Base-by-base conservation (phyloP, 139 green algal genomes). In the Chloropicon primus region DNA sequence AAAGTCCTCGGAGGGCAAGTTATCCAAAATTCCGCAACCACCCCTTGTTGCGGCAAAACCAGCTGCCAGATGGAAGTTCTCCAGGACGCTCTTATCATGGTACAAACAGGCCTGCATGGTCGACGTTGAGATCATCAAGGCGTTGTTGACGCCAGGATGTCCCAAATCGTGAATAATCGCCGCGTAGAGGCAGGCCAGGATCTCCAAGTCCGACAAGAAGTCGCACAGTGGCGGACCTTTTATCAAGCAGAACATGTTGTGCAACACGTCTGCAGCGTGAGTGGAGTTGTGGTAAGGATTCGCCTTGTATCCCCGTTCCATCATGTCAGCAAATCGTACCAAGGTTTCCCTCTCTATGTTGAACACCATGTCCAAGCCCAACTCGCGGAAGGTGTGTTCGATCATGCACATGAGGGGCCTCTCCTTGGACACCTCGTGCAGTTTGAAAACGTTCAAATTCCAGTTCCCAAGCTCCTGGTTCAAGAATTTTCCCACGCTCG, bases 221-320 rank as follows among this genome's bases (percentile, higher is more conserved):
- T 62, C 41, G 41, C 41, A 62, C 17, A 62, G 41, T 17, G 41
- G 41, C 41, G 41, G 41, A 2, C 25, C 24, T 17, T 53, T 29
- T 21, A 80, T 1, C 21, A 85, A 1, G 24, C 74, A 80, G 74
- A 82, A 78, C 74, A 84, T 25, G 10, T 80, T 82, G 41, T 81
- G 78, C 41, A 85, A 53, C 72, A 85, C 81, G 29, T 85, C 81
- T 1, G 81, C 81, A 1, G 77, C 81, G 53, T 85, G 81, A 0
- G 77, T 82, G 22, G 71, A 2, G 81, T 80, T 81, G 77, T 85
- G 81, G 79, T 82, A 82, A 72, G 76, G 72, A n/a, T 81, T 73
- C 28, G 29, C 0, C 22, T 5, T 72, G 72, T 81, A 81, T n/a
- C 77, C 77, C 17, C 27, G 28, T 25, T 81, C 77, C 3, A 81